A percentile compares a stretch with the other conserved stretches of the same genome.
phyloP scores from a whole-genome alignment of 768 basidiomycete genomes.

The Gyrodon lividus region DNA sequence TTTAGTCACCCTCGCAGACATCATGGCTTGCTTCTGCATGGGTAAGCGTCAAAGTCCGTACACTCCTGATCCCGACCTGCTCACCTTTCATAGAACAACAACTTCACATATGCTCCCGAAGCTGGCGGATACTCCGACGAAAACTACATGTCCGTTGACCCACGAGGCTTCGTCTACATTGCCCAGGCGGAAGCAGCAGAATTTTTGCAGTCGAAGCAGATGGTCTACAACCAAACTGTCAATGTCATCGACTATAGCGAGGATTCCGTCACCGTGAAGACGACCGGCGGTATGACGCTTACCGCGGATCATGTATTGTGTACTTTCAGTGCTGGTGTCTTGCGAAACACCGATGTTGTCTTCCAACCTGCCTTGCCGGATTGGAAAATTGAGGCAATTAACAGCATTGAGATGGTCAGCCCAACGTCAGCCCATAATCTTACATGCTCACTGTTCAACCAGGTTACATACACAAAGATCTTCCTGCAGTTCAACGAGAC shows the following conservation, averaged over 20 bases:
- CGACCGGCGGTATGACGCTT: conserved; percentile 43
- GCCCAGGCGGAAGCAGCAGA: conserved; percentile 55
- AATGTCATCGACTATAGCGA: conserved; percentile 43
- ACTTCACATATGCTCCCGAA: conserved; percentile 52
- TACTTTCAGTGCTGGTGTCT: conserved; percentile 69
- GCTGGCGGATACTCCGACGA: conserved; percentile 58
- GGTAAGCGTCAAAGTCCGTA: conserved; percentile 36
- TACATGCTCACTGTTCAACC: not conserved
- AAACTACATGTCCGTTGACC: conserved; percentile 56
- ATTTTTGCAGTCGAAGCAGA: conserved; percentile 50
- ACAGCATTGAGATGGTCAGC: conserved; percentile 57
- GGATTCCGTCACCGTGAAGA: conserved; percentile 46
- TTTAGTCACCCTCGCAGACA: conserved; percentile 58
- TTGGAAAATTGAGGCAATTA: conserved; percentile 66
- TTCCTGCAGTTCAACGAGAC: conserved; percentile 61
- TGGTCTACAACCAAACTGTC: conserved; percentile 52
- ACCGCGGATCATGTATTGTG: conserved; percentile 58
- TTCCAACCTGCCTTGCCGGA: conserved; percentile 56
- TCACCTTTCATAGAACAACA: conserved; percentile 48
- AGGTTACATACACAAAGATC: conserved; percentile 66
- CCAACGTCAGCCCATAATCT: not conserved
- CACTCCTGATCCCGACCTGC: conserved; percentile 1
- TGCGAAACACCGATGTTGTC: conserved; percentile 59
- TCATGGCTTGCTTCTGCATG: conserved; percentile 65
- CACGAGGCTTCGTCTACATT: conserved; percentile 58